A percentile compares a stretch with the other conserved stretches of the same genome.
Conservation (phyloP, 495 filamentous ascomycete species). For the Penicillium samsonianum region DNA sequence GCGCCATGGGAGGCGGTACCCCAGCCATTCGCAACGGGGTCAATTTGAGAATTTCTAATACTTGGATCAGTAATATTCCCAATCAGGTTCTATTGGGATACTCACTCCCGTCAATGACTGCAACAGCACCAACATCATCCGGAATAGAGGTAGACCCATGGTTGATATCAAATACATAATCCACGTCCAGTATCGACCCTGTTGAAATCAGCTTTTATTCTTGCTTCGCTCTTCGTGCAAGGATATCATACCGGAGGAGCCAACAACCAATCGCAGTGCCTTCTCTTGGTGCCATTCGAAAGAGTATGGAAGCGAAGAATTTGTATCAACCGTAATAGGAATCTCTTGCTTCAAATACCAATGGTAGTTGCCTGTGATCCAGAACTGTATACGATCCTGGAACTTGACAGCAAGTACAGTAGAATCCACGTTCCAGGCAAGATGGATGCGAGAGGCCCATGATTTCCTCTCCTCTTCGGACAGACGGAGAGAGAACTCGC, state of each 20-base stretch:
- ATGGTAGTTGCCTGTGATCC: conserved; percentile 96
- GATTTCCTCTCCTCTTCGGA: conserved; percentile 57
- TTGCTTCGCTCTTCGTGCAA: background rate
- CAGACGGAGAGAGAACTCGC: conserved; percentile 77
- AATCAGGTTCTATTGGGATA: conserved; percentile 9
- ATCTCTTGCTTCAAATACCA: conserved; percentile 98
- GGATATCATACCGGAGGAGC: conserved; percentile 39
- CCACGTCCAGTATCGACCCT: conserved; percentile 57
- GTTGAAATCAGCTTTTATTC: conserved; percentile 8
- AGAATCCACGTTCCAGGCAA: conserved; percentile 90
- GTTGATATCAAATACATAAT: conserved; percentile 68
- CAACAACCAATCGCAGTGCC: conserved; percentile 62
- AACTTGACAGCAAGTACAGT: conserved; percentile 82
- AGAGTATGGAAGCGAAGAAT: conserved; percentile 32
- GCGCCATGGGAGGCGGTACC: conserved; percentile 89
- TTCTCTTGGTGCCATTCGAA: conserved; percentile 85
- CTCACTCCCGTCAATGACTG: conserved; percentile 83
- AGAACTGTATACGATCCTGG: conserved; percentile 79
- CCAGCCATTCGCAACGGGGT: conserved; percentile 83
- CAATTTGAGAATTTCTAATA: conserved; percentile 65
- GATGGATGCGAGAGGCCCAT: conserved; percentile 56
- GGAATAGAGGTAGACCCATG: conserved; percentile 69
- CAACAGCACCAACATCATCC: conserved; percentile 76
- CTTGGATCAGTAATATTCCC: conserved; percentile 22
- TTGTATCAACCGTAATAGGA: conserved; percentile 35